Evolutionary conservation across 768 basidiomycete species (phyloP).

Genomic region (Termitomyces heimii): DNA sequence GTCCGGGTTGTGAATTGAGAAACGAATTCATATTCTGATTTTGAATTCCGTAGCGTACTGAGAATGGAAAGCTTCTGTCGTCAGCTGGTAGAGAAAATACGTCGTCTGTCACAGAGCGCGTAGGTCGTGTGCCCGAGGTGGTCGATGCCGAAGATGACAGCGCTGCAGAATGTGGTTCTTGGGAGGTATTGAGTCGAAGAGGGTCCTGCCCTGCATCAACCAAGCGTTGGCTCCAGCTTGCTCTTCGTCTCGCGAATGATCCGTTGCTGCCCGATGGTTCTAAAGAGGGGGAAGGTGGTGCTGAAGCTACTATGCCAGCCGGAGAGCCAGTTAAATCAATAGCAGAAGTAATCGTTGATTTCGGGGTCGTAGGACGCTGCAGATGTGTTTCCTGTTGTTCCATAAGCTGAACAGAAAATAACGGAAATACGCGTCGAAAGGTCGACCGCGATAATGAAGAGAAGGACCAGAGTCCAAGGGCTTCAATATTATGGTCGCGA

Average conservation of each 20-base stretch:
- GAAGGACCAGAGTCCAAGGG: constrained; percentile 1
- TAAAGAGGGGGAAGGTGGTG: constrained; percentile 50
- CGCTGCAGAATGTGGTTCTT: constrained; percentile 18
- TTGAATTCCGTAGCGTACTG: constrained; percentile 27
- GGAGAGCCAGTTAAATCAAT: constrained; percentile 46
- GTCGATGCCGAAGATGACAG: constrained; percentile 9
- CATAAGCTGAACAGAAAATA: constrained; percentile 19
- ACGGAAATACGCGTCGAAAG: constrained; percentile 9
- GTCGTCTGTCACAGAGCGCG: constrained; percentile 28
- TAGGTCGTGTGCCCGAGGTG: constrained; percentile 16
- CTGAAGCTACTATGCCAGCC: constrained; percentile 34
- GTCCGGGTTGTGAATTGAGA: constrained; percentile 36
- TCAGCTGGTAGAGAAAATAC: constrained; percentile 42
- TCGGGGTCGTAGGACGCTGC: constrained; percentile 26
- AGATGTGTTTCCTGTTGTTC: constrained; percentile 27
- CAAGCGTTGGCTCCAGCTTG: constrained; percentile 49
- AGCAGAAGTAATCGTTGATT: constrained; percentile 49
- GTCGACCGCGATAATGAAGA: constrained; percentile 5
- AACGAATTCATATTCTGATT: constrained; percentile 29
- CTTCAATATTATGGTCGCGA: neutral
- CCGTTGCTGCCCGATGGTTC: constrained; percentile 41
- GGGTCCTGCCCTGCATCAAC: constrained; percentile 42
- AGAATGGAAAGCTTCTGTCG: constrained; percentile 27
- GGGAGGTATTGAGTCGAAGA: constrained; percentile 28
- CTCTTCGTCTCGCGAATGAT: constrained; percentile 43